Conservation (phyloP, 352 stramenopile species). For the Phytopythium chamaehyphon region DNA sequence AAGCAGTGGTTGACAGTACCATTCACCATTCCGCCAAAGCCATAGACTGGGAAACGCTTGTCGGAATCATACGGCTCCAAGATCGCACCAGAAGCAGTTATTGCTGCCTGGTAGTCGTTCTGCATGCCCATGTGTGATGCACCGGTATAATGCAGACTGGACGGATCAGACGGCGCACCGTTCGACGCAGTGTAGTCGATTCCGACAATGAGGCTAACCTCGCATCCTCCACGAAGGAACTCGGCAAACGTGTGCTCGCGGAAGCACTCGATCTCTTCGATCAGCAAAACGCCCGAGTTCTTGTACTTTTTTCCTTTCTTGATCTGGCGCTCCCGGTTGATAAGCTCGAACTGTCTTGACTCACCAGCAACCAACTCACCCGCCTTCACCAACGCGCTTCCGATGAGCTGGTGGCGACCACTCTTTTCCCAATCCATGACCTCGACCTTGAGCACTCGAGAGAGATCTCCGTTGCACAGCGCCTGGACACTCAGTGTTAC, state of each 20-base stretch:
- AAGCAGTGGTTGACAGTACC: constrained; percentile 67
- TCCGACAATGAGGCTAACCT: constrained; percentile 75
- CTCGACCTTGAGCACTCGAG: constrained; percentile 55
- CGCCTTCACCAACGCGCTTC: constrained; percentile 42
- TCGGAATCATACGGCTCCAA: constrained; percentile 78
- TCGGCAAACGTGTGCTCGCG: constrained; percentile 72
- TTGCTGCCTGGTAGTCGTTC: constrained; percentile 82
- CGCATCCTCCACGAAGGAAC: constrained; percentile 59
- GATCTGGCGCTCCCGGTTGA: constrained; percentile 59
- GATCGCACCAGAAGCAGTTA: constrained; percentile 59
- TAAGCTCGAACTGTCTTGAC: constrained; percentile 40
- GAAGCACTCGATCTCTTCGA: constrained; percentile 57
- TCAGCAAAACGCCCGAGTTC: constrained; percentile 58
- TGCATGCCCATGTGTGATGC: constrained; percentile 42
- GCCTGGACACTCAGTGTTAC: constrained; percentile 56
- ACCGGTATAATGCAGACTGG: constrained; percentile 61
- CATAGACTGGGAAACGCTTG: constrained; percentile 72
- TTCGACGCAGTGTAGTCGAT: constrained; percentile 84
- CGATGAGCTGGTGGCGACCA: constrained; percentile 68
- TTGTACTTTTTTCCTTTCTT: constrained; percentile 74
- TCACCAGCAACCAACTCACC: constrained; percentile 59
- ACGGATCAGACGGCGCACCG: constrained; percentile 34
- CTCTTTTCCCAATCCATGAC: constrained; percentile 79
- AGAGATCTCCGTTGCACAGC: constrained; percentile 66
- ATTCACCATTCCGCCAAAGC: constrained; percentile 72